Base-by-base conservation (phyloP, 2,329 filamentous ascomycete genomes). In the Biscogniauxia mediterranea region DNA sequence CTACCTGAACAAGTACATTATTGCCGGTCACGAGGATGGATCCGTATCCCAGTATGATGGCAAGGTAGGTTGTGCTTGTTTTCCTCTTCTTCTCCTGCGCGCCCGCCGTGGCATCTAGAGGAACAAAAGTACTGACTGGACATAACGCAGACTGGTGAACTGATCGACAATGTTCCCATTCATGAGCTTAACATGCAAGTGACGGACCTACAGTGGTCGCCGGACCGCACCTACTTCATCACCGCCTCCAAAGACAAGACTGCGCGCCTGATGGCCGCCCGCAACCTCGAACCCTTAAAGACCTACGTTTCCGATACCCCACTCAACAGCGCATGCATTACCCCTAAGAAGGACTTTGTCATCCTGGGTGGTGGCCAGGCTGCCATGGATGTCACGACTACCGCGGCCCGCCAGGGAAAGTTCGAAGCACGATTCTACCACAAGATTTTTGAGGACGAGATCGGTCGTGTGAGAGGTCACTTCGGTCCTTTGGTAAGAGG, bases 391-490 rank as follows among this genome's bases (percentile, higher is more conserved):
- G 95, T 99, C 79, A 99, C 95, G 61, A 96, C 92, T 58, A 98
- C 95, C 56, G 90, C 90, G 38, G 89, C 93, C 55, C 88, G 95
- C 69, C 95, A 99, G 84, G 95, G 95, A 81, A 98, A 98, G 82
- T 99, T 99, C 83, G 95, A 99, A 80, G 95, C 95, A 52, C 89
- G 95, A 68, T 99, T 99, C 85, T 99, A 97, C 85, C 95, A 99
- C 89, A 98, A 96, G 86, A 90, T 99, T 77, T 98, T 99, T 77
- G 93, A 97, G 80, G 94, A 99, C 79, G 95, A 99, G 83, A 94
- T 98, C 73, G 95, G 95, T 70, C 90, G 95, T 83, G 95, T 99
- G 67, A 87, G 93, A 75, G 95, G 95, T 66, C 95, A 99, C 79
- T 99, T 99, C 80, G 95, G 95, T 75, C 95, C 91, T 68, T 84